Percentiles rank a stretch among this genome's conserved stretches.
Conservation (phyloP, 2,329 filamentous ascomycete species). For the Botrytis aclada region DNA sequence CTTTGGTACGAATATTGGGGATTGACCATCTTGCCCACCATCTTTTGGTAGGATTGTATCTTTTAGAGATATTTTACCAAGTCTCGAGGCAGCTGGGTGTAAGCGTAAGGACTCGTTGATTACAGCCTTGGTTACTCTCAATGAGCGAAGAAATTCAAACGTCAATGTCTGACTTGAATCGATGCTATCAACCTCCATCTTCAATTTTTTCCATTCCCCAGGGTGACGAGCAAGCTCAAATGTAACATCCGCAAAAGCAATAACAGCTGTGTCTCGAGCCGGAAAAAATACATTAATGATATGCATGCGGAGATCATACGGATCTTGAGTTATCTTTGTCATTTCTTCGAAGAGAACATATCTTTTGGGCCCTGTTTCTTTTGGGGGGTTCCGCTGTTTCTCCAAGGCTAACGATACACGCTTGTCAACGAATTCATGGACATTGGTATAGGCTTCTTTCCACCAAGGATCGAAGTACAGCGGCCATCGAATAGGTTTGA, state of each 20-base stretch:
- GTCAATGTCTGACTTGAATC: background rate
- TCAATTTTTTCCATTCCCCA: background rate
- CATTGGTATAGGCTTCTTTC: slow-evolving; percentile 3
- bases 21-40: slow-evolving; percentile 32
- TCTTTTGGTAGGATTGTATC: slow-evolving; percentile 29
- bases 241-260: background rate
- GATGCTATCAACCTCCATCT: background rate
- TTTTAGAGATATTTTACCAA: background rate
- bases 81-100: background rate
- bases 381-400: background rate
- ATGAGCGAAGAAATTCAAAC: background rate
- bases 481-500: slow-evolving; percentile 11
- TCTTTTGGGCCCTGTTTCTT: background rate
- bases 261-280: background rate
- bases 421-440: slow-evolving; percentile 9
- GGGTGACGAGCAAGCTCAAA: slow-evolving; percentile 13
- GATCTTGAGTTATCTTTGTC: background rate
- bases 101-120: slow-evolving; percentile 11
- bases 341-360: slow-evolving; percentile 2
- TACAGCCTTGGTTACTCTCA: background rate
- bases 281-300: background rate
- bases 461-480: slow-evolving; percentile 16
- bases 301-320: slow-evolving; percentile 2
- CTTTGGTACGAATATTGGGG: slow-evolving; percentile 30
- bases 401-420: slow-evolving; percentile 17